Evolutionary conservation across 495 filamentous ascomycete genomes (phyloP).

Genomic region (Haplographium delicatum): DNA sequence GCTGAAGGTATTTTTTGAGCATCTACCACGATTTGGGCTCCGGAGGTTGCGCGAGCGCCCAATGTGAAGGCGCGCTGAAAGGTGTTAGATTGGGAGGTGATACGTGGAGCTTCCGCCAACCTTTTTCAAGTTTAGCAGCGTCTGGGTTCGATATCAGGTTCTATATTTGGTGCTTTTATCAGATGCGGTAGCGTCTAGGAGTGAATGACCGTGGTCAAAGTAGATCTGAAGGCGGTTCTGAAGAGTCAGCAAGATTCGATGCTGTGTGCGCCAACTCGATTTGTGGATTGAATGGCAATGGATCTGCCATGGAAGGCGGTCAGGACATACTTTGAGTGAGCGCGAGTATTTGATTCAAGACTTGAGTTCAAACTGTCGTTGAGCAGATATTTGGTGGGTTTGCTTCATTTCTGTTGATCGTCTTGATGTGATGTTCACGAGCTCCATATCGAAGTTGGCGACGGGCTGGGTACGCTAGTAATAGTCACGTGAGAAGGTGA

Average conservation of each 20-base stretch:
- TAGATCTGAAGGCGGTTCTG: no score
- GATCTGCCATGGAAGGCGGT: no score
- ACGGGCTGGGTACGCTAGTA: neutral
- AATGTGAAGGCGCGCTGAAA: neutral
- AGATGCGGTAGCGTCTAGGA: no score
- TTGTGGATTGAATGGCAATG: no score
- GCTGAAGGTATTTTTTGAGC: constrained; percentile 14
- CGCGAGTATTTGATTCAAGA: no score
- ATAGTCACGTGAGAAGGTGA: neutral
- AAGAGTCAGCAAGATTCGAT: no score
- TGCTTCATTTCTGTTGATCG: no score
- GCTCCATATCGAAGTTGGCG: neutral
- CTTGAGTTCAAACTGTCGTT: neutral
- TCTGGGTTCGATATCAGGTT: neutral
- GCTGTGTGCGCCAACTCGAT: no score
- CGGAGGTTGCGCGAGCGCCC: constrained; percentile 10
- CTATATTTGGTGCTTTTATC: neutral
- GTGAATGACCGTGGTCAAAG: no score
- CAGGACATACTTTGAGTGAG: no score
- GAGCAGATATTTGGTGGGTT: no score
- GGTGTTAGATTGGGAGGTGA: neutral
- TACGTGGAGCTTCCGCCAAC: neutral
- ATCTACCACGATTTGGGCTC: constrained; percentile 19
- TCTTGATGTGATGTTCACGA: neutral
- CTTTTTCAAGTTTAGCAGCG: neutral